Evolutionary conservation across 768 basidiomycete genomes (phyloP).

Genomic region (Suillus ampliporus): DNA sequence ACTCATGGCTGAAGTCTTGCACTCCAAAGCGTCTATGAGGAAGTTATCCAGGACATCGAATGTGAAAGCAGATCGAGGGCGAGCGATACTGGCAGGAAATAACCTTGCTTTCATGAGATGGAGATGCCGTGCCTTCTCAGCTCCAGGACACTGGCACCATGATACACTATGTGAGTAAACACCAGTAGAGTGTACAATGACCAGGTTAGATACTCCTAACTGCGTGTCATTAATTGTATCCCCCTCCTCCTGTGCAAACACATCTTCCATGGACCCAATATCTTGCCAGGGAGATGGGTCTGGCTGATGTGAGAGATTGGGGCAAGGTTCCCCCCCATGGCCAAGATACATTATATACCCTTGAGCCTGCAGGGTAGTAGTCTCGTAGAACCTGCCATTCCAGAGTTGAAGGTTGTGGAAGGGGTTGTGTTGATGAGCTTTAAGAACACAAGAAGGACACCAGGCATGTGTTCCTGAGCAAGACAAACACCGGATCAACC

Average conservation of each 20-base stretch:
- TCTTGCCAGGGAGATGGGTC: too few species aligned
- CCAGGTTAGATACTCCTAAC: too few species aligned
- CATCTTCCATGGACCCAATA: not conserved
- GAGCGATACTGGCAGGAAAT: too few species aligned
- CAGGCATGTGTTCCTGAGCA: slow-evolving; percentile 10
- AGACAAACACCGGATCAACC: not conserved
- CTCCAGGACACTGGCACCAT: slow-evolving; percentile 9
- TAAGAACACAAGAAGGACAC: slow-evolving; percentile 2
- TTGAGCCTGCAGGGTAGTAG: too few species aligned
- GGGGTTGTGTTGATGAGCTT: slow-evolving; percentile 3
- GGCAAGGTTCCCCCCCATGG: slow-evolving; percentile 27
- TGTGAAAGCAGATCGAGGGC: too few species aligned
- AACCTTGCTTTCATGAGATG: too few species aligned
- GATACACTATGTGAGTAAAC: not conserved
- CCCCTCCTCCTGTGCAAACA: not conserved
- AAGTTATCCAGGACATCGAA: too few species aligned
- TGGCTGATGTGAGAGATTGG: not conserved
- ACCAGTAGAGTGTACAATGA: too few species aligned
- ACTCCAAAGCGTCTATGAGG: too few species aligned
- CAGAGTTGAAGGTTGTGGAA: slow-evolving; percentile 27
- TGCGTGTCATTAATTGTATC: too few species aligned
- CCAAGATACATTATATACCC: slow-evolving; percentile 19
- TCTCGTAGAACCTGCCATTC: slow-evolving; percentile 23
- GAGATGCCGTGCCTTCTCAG: too few species aligned
- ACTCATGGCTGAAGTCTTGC: too few species aligned